Base-by-base conservation (phyloP, 2,329 filamentous ascomycete species). In the Sphaceloma murrayae region DNA sequence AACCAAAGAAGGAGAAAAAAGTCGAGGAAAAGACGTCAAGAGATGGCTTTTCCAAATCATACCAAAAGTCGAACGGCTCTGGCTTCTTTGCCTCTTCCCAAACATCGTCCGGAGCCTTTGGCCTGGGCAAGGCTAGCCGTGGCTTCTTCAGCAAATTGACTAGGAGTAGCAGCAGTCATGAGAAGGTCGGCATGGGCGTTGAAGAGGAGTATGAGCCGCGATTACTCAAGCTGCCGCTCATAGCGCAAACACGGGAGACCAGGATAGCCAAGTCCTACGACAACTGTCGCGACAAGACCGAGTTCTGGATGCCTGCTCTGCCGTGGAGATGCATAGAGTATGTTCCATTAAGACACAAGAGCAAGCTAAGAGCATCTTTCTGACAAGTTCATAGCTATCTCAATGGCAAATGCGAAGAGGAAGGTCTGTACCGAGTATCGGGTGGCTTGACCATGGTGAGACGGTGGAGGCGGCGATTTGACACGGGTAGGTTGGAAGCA, bases 241-340 rank as follows among this genome's bases (percentile, higher is more conserved):
- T 94, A 18, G 82, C 94, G 60, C 89, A 96, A 64, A 88, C 88
- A 5, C 78, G 89, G n/a, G 70, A 80, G 51, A 95, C 89, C 0
- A 77, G 89, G 51, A 95, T 96, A 58, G 93, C 87, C 5, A 93
- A 89, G 63, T 78, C 82, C 21, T 68, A 96, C 32, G 85, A 93
- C 57, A 78, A 84, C 49, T 94, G 88, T 7, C 77, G 81, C 50
- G 89, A 96, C 58, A 95, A 95, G 70, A 96, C 89, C 0, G 89
- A 95, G 58, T 96, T 93, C 58, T 96, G 89, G 89, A 94, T 96
- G 88, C 89, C 89, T 9, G 85, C 87, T 5, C 80, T 96, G 47
- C 88, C 89, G 0, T 95, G 89, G 83, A 75, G 89, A 51, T 93
- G 87, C 47, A 95, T 96, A 52, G 89, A 96, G 71, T 78, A 65